Evolutionary conservation across 441 rosid species (phyloP).

Genomic region (Cnidoscolus chayamansa): DNA sequence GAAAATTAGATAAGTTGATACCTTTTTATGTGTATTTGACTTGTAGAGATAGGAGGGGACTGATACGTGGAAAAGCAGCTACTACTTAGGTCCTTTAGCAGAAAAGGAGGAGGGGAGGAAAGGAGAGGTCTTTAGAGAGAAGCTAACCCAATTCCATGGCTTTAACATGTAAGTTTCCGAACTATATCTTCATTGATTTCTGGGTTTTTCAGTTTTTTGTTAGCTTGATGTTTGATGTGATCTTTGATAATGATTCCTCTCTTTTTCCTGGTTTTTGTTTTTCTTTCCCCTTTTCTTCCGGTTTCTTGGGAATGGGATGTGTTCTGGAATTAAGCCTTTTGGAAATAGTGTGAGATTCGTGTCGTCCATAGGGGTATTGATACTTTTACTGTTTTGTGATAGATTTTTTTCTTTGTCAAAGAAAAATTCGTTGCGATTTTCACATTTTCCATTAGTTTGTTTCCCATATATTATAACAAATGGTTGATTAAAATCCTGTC

Average conservation of each 20-base stretch:
- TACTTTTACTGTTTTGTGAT: background rate
- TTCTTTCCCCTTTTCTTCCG: background rate
- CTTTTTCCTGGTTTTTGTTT: background rate
- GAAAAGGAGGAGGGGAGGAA: background rate
- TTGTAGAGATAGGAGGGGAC: background rate
- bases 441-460: background rate
- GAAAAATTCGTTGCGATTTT: no score
- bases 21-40: background rate
- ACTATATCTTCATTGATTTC: background rate
- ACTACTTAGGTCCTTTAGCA: no score
- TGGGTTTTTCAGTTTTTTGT: slow-evolving; percentile 6
- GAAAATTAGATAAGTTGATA: no score
- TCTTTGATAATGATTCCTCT: background rate
- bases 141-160: slow-evolving; percentile 23
- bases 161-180: slow-evolving; percentile 24
- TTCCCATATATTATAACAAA: background rate
- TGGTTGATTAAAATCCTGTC: background rate
- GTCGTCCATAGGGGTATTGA: background rate
- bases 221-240: background rate
- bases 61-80: background rate
- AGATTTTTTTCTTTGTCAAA: background rate
- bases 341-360: background rate
- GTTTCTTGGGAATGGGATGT: background rate
- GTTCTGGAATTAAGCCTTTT: background rate
- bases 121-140: background rate